phyloP scores from a whole-genome alignment of 2,329 filamentous ascomycete genomes.

The Aspergillus sp. region DNA sequence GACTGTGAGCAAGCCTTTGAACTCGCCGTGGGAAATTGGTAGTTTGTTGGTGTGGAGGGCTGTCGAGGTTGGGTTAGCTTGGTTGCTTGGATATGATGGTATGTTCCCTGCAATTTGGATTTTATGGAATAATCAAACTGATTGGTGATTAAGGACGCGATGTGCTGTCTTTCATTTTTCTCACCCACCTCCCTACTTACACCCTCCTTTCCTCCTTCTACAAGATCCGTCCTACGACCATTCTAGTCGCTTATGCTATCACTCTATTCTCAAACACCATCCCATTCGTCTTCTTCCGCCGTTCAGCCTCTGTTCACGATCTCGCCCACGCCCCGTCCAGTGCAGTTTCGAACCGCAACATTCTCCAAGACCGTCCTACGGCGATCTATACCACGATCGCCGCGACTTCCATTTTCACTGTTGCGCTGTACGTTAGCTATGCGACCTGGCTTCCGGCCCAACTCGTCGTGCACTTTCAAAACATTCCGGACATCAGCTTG shows the following conservation, averaged over 20 bases:
- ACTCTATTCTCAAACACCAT: constrained; percentile 62
- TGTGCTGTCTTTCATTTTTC: constrained; percentile 56
- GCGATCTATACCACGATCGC: constrained; percentile 60
- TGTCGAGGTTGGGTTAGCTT: constrained; percentile 63
- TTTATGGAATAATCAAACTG: not conserved
- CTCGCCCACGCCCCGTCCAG: constrained; percentile 39
- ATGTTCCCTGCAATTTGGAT: constrained; percentile 6
- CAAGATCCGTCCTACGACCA: constrained; percentile 55
- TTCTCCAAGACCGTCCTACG: constrained; percentile 57
- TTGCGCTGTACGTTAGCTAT: constrained; percentile 64
- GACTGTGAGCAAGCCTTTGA: constrained; percentile 56
- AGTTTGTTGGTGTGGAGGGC: constrained; percentile 51
- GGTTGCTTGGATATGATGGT: constrained; percentile 65
- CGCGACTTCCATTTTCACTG: constrained; percentile 65
- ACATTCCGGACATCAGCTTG: constrained; percentile 59
- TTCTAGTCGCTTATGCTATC: constrained; percentile 57
- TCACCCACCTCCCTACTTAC: constrained; percentile 69
- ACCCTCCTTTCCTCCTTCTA: constrained; percentile 77
- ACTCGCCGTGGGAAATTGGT: constrained; percentile 56
- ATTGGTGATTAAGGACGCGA: constrained; percentile 50
- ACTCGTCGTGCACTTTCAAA: constrained; percentile 69
- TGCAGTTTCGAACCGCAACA: constrained; percentile 54
- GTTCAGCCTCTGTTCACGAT: constrained; percentile 58
- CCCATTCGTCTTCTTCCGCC: constrained; percentile 69
- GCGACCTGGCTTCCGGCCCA: constrained; percentile 63